Evolutionary conservation across 768 basidiomycete genomes (phyloP).

Genomic region (Melanogaster broomeanus): DNA sequence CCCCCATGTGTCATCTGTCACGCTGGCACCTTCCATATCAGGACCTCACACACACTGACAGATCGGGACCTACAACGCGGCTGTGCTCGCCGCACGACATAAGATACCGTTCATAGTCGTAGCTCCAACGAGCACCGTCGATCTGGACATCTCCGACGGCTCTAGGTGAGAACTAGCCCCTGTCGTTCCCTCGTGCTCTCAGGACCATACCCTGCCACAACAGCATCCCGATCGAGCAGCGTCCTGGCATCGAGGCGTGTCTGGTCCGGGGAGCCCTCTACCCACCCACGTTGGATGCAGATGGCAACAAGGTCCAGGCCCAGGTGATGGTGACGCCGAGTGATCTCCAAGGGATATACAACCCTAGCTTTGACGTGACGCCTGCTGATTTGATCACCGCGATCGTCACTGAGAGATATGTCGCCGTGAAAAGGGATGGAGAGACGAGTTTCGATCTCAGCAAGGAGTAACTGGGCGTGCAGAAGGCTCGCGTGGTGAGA

Average conservation of each 20-base stretch:
- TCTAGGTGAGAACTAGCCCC: slow-evolving; percentile 41
- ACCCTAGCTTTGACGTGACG: slow-evolving; percentile 96
- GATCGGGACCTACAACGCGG: slow-evolving; percentile 96
- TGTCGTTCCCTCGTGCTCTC: background rate
- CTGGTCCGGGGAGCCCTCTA: slow-evolving; percentile 82
- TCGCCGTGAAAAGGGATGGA: slow-evolving; percentile 71
- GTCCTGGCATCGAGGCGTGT: slow-evolving; percentile 85
- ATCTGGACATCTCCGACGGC: slow-evolving; percentile 75
- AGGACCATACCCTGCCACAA: background rate
- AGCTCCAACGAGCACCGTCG: slow-evolving; percentile 90
- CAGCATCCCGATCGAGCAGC: slow-evolving; percentile 91
- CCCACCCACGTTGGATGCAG: slow-evolving; percentile 41
- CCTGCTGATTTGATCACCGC: slow-evolving; percentile 93
- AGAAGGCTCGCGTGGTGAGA: background rate
- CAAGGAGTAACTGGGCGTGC: slow-evolving; percentile 20
- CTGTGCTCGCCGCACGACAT: slow-evolving; percentile 86
- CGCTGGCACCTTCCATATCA: background rate
- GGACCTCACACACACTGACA: slow-evolving; percentile 13
- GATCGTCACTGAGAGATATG: slow-evolving; percentile 94
- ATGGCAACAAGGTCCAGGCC: slow-evolving; percentile 59
- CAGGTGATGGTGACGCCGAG: slow-evolving; percentile 84
- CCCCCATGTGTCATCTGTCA: background rate
- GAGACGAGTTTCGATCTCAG: slow-evolving; percentile 63
- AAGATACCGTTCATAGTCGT: slow-evolving; percentile 91
- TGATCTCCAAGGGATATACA: slow-evolving; percentile 63